Evolutionary conservation across 805 yeast genomes (phyloP), one percentile per base, ranked within the genome.

Genomic region (Ogataea philodendri): DNA sequence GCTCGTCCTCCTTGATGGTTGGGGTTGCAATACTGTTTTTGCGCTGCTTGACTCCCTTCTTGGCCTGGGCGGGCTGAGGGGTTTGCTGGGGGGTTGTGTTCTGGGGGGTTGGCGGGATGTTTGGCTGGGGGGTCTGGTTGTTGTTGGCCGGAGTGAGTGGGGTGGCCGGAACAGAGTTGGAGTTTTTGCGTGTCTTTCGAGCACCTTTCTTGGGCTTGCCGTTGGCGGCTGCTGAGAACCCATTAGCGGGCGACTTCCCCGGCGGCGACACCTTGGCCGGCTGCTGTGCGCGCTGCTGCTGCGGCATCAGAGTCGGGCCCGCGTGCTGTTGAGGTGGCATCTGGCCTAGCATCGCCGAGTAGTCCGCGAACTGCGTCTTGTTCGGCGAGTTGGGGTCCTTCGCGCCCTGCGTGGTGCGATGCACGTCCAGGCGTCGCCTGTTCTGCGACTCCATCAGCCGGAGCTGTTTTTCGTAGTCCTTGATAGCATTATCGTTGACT

Each of bases 401-500:
- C 31, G 38, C 29, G 19, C 37, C 49, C n/a, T 53, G 61, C 20
- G 59, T 65, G 43, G 59, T 63, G 23, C 77, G 57, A 5, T 72
- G 76, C 34, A 68, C 72, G 48, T 74, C 79, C 32, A 83, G 63
- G 36, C 84, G 69, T 55, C 76, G 77, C 54, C 81, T 80, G 58
- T 83, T 85, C 55, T 84, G 89, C 45, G 75, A 75, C 51, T 85
- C 95, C 52, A 86, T 62, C 35, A 81, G 55, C 72, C 83, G 73
- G 46, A 84, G 63, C 58, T 84, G 90, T 67, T 76, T 78, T 57
- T 85, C 94, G 57, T 86, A 85, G 54, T 85, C 94, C 49, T 81
- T 85, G 24, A 85, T 63, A 1, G 90, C 89, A 50, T 70, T 71
- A 39, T 48, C 57, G 63, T 66, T 46, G 22, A 32, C 46, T 19